A percentile compares a stretch with the other conserved stretches of the same genome.
These are phyloP conservation scores for Martiniozyma abietophila DNA, from an alignment of 805 yeast species.

Conservation along the genomic window DNA sequence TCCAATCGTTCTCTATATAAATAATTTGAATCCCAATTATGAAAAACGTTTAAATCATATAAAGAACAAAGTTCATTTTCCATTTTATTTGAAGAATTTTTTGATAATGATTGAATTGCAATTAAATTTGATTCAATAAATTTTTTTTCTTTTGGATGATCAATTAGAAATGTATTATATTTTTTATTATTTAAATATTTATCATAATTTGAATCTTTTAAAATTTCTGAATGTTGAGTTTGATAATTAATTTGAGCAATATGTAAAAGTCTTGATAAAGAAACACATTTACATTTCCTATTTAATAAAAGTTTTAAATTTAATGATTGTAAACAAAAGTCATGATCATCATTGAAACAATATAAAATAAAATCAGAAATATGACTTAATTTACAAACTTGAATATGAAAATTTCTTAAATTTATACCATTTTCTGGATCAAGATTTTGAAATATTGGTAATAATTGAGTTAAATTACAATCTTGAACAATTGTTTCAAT, in stretches of 20 bases:
- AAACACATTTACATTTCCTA: constrained; percentile 28
- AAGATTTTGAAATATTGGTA: constrained; percentile 47
- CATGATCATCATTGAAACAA: constrained; percentile 38
- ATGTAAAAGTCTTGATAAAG: constrained; percentile 32
- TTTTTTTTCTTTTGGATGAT: constrained; percentile 12
- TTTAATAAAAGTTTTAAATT: constrained; percentile 11
- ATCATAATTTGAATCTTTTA: neutral
- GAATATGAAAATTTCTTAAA: constrained; percentile 77
- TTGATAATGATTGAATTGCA: constrained; percentile 22
- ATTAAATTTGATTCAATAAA: constrained; percentile 18
- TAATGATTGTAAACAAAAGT: constrained; percentile 11
- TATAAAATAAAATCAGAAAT: constrained; percentile 75
- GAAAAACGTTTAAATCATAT: constrained; percentile 34
- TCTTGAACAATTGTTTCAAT: constrained; percentile 31
- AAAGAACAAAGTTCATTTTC: constrained; percentile 24
- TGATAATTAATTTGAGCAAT: constrained; percentile 32
- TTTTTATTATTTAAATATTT: constrained; percentile 7
- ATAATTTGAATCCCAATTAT: constrained; percentile 62
- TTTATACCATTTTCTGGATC: constrained; percentile 70
- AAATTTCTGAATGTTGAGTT: constrained; percentile 19
- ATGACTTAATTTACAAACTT: constrained; percentile 68
- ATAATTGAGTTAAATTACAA: constrained; percentile 31
- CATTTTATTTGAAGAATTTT: constrained; percentile 17
- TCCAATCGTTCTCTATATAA: constrained; percentile 72
- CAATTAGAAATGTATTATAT: constrained; percentile 24